A percentile compares a stretch with the other conserved stretches of the same genome.
These are phyloP conservation scores for Globisporangium spiculum DNA, from an alignment of 352 stramenopile genomes.

Conservation along the genomic window DNA sequence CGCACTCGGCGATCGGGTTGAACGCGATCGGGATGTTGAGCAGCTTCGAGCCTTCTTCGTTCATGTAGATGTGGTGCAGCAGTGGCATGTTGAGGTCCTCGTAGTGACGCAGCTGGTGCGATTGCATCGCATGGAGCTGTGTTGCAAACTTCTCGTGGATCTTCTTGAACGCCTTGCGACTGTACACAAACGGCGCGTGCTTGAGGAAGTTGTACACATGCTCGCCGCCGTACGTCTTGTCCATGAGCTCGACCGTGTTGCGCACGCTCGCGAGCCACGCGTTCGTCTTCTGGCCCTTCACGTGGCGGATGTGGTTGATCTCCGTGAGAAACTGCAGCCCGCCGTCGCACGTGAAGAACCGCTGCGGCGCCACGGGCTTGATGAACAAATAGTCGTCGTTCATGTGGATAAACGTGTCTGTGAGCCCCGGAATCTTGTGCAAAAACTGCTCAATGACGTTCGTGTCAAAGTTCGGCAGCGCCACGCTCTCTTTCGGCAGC, in stretches of 20 bases:
- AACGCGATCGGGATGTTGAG: conserved; percentile 67
- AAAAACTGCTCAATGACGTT: conserved; percentile 89
- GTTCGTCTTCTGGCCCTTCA: conserved; percentile 55
- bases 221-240: conserved; percentile 76
- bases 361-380: conserved; percentile 71
- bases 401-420: conserved; percentile 87
- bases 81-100: conserved; percentile 72
- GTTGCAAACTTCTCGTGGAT: conserved; percentile 71
- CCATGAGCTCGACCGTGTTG: conserved; percentile 69
- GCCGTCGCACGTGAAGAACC: conserved; percentile 86
- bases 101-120: conserved; percentile 59
- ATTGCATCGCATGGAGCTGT: conserved; percentile 49
- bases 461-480: conserved; percentile 74
- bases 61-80: conserved; percentile 82
- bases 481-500: conserved; percentile 51
- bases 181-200: conserved; percentile 84
- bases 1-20: conserved; percentile 63
- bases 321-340: conserved; percentile 72
- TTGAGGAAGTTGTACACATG: conserved; percentile 87
- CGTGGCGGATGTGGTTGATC: conserved; percentile 83
- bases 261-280: conserved; percentile 75
- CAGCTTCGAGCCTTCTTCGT: conserved; percentile 59
- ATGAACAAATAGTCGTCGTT: conserved; percentile 90
- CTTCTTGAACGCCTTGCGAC: conserved; percentile 59
- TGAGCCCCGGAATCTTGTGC: conserved; percentile 80